phyloP scores from a whole-genome alignment of 1,284 basidiomycete species.

The Phenoliferia sp. region DNA sequence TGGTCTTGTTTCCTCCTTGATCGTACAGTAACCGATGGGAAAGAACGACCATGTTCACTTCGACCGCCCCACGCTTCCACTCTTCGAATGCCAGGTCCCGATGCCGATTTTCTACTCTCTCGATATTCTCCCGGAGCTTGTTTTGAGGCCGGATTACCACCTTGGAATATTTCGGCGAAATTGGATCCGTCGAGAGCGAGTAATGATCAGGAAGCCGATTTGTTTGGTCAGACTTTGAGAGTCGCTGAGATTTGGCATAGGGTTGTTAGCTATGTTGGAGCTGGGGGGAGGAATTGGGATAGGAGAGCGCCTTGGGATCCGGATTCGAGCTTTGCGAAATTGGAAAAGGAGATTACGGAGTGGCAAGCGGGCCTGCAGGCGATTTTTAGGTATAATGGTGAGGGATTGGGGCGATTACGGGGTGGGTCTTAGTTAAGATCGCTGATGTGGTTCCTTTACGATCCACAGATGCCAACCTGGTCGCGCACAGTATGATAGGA shows the following conservation, averaged over 20 bases:
- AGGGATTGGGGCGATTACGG: too few species aligned
- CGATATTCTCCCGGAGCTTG: slow-evolving; percentile 17
- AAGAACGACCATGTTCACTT: slow-evolving; percentile 30
- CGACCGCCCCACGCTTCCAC: slow-evolving; percentile 20
- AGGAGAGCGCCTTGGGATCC: slow-evolving; percentile 28
- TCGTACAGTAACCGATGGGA: slow-evolving; percentile 31
- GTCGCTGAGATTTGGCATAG: slow-evolving; percentile 32
- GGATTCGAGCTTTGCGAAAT: slow-evolving; percentile 31
- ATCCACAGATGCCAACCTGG: slow-evolving; percentile 23
- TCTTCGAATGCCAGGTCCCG: slow-evolving; percentile 29
- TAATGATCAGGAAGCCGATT: slow-evolving; percentile 21
- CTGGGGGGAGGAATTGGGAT: slow-evolving; percentile 32
- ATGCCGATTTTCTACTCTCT: slow-evolving; percentile 24
- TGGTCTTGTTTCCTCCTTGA: slow-evolving; percentile 34
- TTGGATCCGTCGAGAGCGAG: slow-evolving; percentile 2
- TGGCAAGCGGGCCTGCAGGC: slow-evolving; percentile 23
- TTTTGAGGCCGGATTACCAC: slow-evolving; percentile 23
- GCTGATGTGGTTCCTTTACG: too few species aligned
- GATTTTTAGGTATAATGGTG: slow-evolving; percentile 21
- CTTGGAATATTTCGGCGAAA: slow-evolving; percentile 20
- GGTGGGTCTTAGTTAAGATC: too few species aligned
- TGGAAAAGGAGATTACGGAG: slow-evolving; percentile 14
- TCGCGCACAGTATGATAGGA: slow-evolving; percentile 26
- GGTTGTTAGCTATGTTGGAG: slow-evolving; percentile 28
- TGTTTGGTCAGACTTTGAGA: slow-evolving; percentile 27